Conservation (phyloP, 1,284 basidiomycete species). For the Phlebopus sp. region DNA sequence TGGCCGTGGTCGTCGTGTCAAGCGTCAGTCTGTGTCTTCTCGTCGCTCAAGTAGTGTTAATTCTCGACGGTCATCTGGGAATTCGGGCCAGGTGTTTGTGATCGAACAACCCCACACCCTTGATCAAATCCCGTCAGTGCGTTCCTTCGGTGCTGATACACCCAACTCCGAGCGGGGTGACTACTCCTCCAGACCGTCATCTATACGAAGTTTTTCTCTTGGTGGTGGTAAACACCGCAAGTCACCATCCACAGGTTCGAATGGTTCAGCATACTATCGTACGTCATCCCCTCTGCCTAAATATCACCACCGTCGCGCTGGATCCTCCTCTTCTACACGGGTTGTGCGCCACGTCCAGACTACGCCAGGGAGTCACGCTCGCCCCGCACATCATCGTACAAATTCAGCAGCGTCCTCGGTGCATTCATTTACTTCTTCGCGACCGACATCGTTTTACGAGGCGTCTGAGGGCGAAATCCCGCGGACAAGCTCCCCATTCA, state of each 20-base stretch:
- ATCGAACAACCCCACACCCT: slow-evolving; percentile 52
- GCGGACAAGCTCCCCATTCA: slow-evolving; percentile 54
- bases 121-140: slow-evolving; percentile 52
- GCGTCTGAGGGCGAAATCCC: slow-evolving; percentile 61
- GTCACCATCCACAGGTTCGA: slow-evolving; percentile 72
- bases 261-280: slow-evolving; percentile 61
- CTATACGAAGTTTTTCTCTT: slow-evolving; percentile 65
- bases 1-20: slow-evolving; percentile 49
- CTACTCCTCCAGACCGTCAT: slow-evolving; percentile 69
- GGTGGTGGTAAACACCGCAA: slow-evolving; percentile 58
- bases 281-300: slow-evolving; percentile 66
- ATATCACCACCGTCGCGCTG: slow-evolving; percentile 61
- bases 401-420: slow-evolving; percentile 73
- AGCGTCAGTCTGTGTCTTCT: slow-evolving; percentile 67
- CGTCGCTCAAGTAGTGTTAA: slow-evolving; percentile 80
- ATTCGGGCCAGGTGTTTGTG: slow-evolving; percentile 58
- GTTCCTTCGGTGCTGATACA: slow-evolving; percentile 70
- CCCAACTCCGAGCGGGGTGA: slow-evolving; percentile 79
- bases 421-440: slow-evolving; percentile 67
- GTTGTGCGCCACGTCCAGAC: slow-evolving; percentile 65
- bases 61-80: slow-evolving; percentile 68
- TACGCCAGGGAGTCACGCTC: slow-evolving; percentile 29
- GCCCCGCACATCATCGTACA: slow-evolving; percentile 55
- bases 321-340: slow-evolving; percentile 73
- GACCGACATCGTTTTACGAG: slow-evolving; percentile 74